A percentile compares a stretch with the other conserved stretches of the same genome.
phyloP scores from a whole-genome alignment of 768 basidiomycete genomes.

The Mycena leptocephala region DNA sequence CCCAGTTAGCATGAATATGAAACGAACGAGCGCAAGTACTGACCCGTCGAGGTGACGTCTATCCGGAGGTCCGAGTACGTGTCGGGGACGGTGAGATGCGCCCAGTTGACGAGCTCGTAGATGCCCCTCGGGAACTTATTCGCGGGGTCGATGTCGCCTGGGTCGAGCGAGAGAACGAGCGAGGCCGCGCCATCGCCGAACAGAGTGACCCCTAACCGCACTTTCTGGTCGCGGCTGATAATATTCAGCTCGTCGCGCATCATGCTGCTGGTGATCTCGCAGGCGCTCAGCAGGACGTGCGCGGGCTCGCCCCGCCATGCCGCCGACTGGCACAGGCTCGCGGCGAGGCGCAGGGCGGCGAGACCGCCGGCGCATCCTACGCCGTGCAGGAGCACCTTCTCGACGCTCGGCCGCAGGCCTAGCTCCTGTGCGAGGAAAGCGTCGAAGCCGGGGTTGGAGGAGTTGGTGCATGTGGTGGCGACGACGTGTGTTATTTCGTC shows the following conservation, averaged over 20 bases:
- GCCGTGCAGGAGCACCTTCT: constrained; percentile 29
- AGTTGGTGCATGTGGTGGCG: constrained; percentile 21
- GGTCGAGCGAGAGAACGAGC: constrained; percentile 8
- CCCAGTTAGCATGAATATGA: neutral
- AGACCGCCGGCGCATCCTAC: constrained; percentile 26
- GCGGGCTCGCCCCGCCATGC: constrained; percentile 12
- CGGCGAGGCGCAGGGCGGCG: constrained; percentile 20
- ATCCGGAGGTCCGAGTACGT: constrained; percentile 8
- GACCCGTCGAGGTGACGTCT: neutral
- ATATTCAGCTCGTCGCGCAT: constrained; percentile 13
- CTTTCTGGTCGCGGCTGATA: constrained; percentile 24
- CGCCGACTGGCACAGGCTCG: constrained; percentile 14
- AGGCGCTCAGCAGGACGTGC: constrained; percentile 20
- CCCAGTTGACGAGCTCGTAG: constrained; percentile 22
- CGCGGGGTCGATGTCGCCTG: neutral
- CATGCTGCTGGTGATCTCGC: constrained; percentile 21
- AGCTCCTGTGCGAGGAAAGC: constrained; percentile 5
- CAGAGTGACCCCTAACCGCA: constrained; percentile 11
- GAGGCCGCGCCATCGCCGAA: constrained; percentile 25
- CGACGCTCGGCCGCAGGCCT: constrained; percentile 12
- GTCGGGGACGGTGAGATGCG: constrained; percentile 24
- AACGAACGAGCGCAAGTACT: neutral
- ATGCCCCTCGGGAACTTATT: neutral
- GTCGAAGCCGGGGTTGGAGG: constrained; percentile 24
- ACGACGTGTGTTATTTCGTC: constrained; percentile 20